Base-by-base conservation (phyloP, 164 flowering plant species). In the Magnolia officinalis region DNA sequence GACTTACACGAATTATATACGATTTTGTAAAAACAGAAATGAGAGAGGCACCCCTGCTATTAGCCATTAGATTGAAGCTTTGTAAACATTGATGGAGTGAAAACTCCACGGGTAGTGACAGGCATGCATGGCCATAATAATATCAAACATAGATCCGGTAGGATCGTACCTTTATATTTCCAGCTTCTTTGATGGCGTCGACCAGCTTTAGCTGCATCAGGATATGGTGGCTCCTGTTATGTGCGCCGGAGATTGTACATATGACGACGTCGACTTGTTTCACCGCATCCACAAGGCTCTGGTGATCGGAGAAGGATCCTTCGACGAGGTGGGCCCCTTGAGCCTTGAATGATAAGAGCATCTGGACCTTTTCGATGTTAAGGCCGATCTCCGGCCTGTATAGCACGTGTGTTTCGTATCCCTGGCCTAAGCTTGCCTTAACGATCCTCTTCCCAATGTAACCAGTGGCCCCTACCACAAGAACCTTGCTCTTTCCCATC, bases 151-250 rank as follows among this genome's bases (percentile, higher is more conserved):
- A 37, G 45, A 37, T 37, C 45, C 45, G 45, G 45, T 37, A 3
- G 45, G 45, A 55, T 55, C 18, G 9, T 6, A 89, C 96, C 93
- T 88, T 87, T 10, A 90, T 78, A 77, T 91, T 90, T 37, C 91
- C 91, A 26, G 92, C 93, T 75, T 90, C 92, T 77, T 88, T 88
- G 74, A 89, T 89, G 71, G 95, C 95, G 29, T 86, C 87, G 18
- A 88, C 89, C 52, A 91, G 91, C 83, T 88, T 88, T 76, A 88
- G 90, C 74, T 91, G 96, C 29, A 90, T 73, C 24, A 90, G 81
- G 31, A 90, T 80, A 1, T 82, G 80, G 77, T 91, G 89, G 77
- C 89, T 86, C 70, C 96, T 77, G 20, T 86, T 72, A 51, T 90
- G 92, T 2, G 83, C 91, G 1, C 96, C 96, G 0, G 96, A 89